phyloP scores from a whole-genome alignment of 306 rosid species.

The Quercus cerris region DNA sequence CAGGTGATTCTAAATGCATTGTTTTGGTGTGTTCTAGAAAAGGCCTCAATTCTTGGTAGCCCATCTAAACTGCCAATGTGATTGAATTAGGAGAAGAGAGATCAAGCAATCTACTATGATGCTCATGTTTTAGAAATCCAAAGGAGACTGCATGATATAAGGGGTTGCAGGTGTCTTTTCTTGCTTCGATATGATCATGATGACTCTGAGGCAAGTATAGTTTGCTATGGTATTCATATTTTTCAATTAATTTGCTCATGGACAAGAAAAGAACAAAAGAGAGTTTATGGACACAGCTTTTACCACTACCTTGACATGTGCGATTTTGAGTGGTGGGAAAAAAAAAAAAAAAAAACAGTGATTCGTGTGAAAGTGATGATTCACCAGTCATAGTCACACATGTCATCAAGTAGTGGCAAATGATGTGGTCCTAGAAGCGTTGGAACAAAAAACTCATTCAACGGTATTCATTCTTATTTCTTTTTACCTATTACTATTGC shows the following conservation, averaged over 20 bases:
- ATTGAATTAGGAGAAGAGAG: constrained; percentile 69
- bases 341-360: no score
- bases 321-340: no score
- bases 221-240: background rate
- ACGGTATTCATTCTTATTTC: no score
- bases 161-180: constrained; percentile 94
- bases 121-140: constrained; percentile 74
- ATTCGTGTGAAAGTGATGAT: no score
- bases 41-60: background rate
- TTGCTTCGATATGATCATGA: constrained; percentile 74
- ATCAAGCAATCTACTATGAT: constrained; percentile 81
- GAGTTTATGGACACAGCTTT: no score
- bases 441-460: no score
- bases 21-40: background rate
- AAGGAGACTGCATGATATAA: constrained; percentile 84
- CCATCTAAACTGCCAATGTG: constrained; percentile 17
- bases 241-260: background rate
- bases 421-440: no score
- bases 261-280: no score
- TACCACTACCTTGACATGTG: no score
- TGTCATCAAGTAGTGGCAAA: no score
- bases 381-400: no score
- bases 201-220: constrained; percentile 57
- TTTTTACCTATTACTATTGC: no score
- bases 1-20: constrained; percentile 50